A percentile compares a stretch with the other conserved stretches of the same genome.
These are phyloP conservation scores for Taiozyma onychis DNA, from an alignment of 1,139 yeast species.

Conservation along the genomic window DNA sequence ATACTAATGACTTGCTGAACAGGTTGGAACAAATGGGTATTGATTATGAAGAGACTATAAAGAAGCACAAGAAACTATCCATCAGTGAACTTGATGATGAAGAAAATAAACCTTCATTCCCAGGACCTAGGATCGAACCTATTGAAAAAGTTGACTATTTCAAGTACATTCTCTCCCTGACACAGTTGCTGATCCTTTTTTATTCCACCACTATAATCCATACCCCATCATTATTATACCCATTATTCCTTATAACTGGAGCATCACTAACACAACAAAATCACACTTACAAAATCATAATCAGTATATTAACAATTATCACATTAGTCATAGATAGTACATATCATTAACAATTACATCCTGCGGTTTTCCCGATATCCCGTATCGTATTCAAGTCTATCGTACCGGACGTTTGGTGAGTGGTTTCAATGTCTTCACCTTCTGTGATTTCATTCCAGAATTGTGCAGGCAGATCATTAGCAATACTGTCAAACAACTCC, in stretches of 20 bases:
- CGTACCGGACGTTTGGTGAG: not conserved
- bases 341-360: slow-evolving; percentile 1
- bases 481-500: slow-evolving; percentile 45
- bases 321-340: not conserved
- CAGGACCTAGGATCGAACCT: not conserved
- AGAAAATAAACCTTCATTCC: not conserved
- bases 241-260: not conserved
- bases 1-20: slow-evolving; percentile 34
- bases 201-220: not conserved
- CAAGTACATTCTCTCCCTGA: not conserved
- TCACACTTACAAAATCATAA: not conserved
- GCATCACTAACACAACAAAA: not conserved
- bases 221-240: not conserved
- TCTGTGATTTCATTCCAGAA: slow-evolving; percentile 9
- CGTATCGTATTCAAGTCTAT: slow-evolving; percentile 8
- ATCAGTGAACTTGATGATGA: slow-evolving; percentile 2
- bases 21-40: slow-evolving; percentile 22
- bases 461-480: slow-evolving; percentile 20
- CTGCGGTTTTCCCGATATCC: slow-evolving; percentile 1
- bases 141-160: not conserved
- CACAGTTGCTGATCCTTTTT: not conserved
- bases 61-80: slow-evolving; percentile 1
- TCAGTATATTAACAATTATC: not conserved
- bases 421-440: not conserved
- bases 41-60: not conserved